A percentile compares a stretch with the other conserved stretches of the same genome.
These are phyloP conservation scores for Ophiobolus disseminans DNA, from an alignment of 2,329 filamentous ascomycete genomes.

Conservation along the genomic window DNA sequence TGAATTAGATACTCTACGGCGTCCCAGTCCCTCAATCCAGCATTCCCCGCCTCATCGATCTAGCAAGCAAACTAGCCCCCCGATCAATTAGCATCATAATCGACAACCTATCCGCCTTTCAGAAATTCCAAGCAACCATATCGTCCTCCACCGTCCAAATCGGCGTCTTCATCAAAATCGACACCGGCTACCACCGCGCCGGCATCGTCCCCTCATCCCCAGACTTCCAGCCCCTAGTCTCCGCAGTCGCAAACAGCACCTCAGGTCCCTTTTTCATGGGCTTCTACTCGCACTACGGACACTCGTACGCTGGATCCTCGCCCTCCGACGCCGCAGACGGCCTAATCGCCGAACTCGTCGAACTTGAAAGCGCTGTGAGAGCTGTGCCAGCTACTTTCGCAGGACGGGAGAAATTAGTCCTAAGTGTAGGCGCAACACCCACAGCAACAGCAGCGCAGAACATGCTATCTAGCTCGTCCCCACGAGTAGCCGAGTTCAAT, in stretches of 20 bases:
- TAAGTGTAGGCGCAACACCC: conserved; percentile 80
- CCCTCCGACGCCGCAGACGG: conserved; percentile 66
- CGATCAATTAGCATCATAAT: conserved; percentile 69
- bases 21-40: conserved; percentile 71
- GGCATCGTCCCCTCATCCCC: conserved; percentile 65
- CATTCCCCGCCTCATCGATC: conserved; percentile 63
- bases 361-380: conserved; percentile 58
- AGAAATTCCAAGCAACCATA: conserved; percentile 53
- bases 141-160: conserved; percentile 40
- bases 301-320: conserved; percentile 68
- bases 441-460: conserved; percentile 73
- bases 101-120: conserved; percentile 65
- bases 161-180: conserved; percentile 74
- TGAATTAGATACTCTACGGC: conserved; percentile 69
- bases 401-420: conserved; percentile 54
- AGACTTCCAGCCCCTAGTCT: conserved; percentile 57
- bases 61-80: conserved; percentile 63
- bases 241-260: conserved; percentile 27
- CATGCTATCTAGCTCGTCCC: conserved; percentile 51
- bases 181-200: conserved; percentile 75
- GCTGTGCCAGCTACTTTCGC: conserved; percentile 41
- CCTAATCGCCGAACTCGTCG: conserved; percentile 66
- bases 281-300: conserved; percentile 75
- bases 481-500: conserved; percentile 50
- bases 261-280: conserved; percentile 59